Evolutionary conservation across 345 rosid species (phyloP).

Genomic region (Jatropha curcas): DNA sequence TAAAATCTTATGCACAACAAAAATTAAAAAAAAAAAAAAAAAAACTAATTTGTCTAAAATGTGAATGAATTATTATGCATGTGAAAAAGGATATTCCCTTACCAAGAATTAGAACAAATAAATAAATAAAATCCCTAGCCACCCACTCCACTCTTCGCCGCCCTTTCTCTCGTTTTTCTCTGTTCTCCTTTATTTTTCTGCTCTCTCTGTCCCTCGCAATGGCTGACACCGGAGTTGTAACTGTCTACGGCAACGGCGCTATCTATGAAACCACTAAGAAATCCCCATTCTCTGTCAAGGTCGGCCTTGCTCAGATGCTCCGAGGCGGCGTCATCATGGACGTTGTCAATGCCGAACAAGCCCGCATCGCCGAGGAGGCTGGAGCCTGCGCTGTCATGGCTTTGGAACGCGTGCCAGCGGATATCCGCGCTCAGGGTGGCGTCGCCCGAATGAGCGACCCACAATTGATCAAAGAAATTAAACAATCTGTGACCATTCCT

Average conservation of each 20-base stretch:
- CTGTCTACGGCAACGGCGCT: slow-evolving; percentile 55
- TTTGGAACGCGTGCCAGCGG: slow-evolving; percentile 30
- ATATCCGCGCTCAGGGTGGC: slow-evolving; percentile 31
- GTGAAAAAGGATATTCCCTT: neutral
- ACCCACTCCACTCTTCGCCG: no score
- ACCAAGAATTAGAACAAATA: neutral
- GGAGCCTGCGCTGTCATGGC: slow-evolving; percentile 35
- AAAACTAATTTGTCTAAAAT: no score
- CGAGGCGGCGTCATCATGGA: slow-evolving; percentile 36
- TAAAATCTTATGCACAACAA: no score
- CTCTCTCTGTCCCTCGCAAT: neutral
- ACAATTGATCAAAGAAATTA: slow-evolving; percentile 30
- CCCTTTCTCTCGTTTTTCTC: neutral
- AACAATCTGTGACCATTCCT: slow-evolving; percentile 27
- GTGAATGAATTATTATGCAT: no score
- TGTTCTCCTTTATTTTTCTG: no score
- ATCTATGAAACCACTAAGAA: slow-evolving; percentile 62
- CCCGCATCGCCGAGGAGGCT: slow-evolving; percentile 33
- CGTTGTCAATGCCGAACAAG: slow-evolving; percentile 31
- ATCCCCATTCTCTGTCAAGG: slow-evolving; percentile 65
- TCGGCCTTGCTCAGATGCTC: slow-evolving; percentile 35
- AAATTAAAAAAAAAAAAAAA: no score
- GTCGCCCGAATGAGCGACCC: slow-evolving; percentile 38
- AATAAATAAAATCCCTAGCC: neutral
- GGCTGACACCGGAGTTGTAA: neutral